Evolutionary conservation across 345 rosid genomes (phyloP).

Genomic region (Eucalyptus sp.): DNA sequence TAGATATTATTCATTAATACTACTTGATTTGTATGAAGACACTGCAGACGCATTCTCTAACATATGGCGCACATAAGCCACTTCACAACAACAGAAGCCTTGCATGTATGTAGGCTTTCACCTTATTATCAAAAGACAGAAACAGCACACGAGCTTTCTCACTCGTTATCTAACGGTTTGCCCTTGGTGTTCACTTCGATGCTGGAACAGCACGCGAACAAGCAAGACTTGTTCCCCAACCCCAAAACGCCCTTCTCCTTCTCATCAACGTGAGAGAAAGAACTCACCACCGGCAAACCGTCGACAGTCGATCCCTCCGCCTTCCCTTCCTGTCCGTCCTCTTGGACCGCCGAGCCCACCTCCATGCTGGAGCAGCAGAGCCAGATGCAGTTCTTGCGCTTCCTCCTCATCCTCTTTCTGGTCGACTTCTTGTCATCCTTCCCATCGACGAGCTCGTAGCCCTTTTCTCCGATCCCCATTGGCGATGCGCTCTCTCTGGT

Average conservation of each 20-base stretch:
- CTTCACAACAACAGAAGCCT: neutral
- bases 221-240: neutral
- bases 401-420: neutral
- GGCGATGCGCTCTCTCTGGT: neutral
- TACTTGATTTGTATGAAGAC: neutral
- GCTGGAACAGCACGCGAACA: neutral
- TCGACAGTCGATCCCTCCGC: neutral
- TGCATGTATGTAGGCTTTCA: neutral
- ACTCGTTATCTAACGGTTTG: neutral
- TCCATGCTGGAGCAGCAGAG: neutral
- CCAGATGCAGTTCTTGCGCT: neutral
- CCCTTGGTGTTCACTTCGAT: neutral
- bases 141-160: neutral
- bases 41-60: neutral
- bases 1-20: too few relatives aligned
- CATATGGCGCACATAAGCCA: neutral
- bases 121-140: neutral
- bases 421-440: neutral
- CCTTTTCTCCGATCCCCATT: neutral
- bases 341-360: neutral
- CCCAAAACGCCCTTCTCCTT: neutral
- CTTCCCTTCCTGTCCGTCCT: neutral
- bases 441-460: neutral
- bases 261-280: neutral
- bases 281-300: neutral